Conservation (phyloP, 2,329 filamentous ascomycete species). For the Capronia coronata region DNA sequence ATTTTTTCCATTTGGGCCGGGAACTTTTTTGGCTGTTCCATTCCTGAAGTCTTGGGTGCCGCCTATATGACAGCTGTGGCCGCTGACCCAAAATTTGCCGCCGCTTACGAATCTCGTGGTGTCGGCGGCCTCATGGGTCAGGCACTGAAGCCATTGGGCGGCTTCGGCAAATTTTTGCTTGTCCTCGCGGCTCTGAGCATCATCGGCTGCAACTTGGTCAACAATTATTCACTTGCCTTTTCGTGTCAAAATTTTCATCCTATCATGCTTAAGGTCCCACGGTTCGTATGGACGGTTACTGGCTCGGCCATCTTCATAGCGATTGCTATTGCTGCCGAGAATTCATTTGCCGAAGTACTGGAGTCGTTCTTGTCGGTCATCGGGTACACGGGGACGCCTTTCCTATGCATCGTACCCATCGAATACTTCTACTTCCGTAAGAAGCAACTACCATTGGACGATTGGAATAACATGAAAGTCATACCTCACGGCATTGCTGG, state of each 20-base stretch:
- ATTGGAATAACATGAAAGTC: slow-evolving; percentile 13
- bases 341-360: slow-evolving; percentile 7
- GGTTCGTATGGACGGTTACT: neutral
- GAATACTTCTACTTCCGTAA: slow-evolving; percentile 10
- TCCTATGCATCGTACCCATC: neutral
- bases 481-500: slow-evolving; percentile 11
- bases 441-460: slow-evolving; percentile 3
- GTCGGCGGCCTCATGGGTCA: slow-evolving; percentile 6
- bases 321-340: slow-evolving; percentile 6
- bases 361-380: slow-evolving; percentile 6
- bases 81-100: slow-evolving; percentile 3
- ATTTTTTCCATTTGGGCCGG: slow-evolving; percentile 6
- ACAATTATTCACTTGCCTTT: slow-evolving; percentile 9
- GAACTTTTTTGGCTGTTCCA: slow-evolving; percentile 6
- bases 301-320: slow-evolving; percentile 8
- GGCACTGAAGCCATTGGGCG: neutral
- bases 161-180: slow-evolving; percentile 4
- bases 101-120: slow-evolving; percentile 2
- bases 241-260: slow-evolving; percentile 10
- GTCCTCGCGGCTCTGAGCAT: slow-evolving; percentile 1
- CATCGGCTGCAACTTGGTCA: neutral
- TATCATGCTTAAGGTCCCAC: neutral
- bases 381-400: slow-evolving; percentile 4
- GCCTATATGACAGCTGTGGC: slow-evolving; percentile 9
- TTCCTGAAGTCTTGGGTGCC: slow-evolving; percentile 7